phyloP scores from a whole-genome alignment of 1,139 yeast genomes.

The Kazachstania sp. region DNA sequence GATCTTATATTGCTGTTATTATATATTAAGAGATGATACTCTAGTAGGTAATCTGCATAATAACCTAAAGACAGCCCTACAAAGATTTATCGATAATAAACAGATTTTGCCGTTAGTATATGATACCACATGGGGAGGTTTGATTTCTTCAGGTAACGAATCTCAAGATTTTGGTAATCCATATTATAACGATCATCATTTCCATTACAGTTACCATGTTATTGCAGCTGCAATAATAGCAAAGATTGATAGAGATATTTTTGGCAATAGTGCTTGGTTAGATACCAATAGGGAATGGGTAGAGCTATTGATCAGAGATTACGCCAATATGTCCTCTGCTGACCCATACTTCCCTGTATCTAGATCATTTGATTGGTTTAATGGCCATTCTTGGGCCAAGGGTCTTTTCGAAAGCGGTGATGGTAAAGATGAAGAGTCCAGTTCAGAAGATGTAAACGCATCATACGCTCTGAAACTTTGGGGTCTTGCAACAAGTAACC shows the following conservation, averaged over 20 bases:
- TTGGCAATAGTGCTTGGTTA: constrained; percentile 43
- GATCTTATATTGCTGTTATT: constrained; percentile 54
- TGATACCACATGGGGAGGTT: constrained; percentile 67
- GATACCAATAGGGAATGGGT: constrained; percentile 46
- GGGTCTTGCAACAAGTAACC: constrained; percentile 52
- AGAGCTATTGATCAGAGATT: constrained; percentile 55
- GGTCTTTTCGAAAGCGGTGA: constrained; percentile 69
- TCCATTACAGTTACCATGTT: constrained; percentile 71
- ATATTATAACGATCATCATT: constrained; percentile 73
- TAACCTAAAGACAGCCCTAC: constrained; percentile 50
- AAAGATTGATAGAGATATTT: constrained; percentile 39
- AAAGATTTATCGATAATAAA: constrained; percentile 47
- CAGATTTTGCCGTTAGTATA: constrained; percentile 52
- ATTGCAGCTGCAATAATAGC: constrained; percentile 64
- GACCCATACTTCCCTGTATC: constrained; percentile 63
- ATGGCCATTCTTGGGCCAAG: constrained; percentile 77
- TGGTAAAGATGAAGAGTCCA: constrained; percentile 72
- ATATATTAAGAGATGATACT: constrained; percentile 41
- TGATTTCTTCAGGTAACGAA: constrained; percentile 52
- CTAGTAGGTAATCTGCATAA: constrained; percentile 43
- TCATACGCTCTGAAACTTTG: constrained; percentile 64
- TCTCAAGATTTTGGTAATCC: constrained; percentile 66
- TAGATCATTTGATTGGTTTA: constrained; percentile 69
- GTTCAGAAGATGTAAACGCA: constrained; percentile 69
- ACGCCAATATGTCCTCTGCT: constrained; percentile 52